A percentile compares a stretch with the other conserved stretches of the same genome.
Conservation (phyloP, 805 yeast genomes). For the Pichia phayaonensis region DNA sequence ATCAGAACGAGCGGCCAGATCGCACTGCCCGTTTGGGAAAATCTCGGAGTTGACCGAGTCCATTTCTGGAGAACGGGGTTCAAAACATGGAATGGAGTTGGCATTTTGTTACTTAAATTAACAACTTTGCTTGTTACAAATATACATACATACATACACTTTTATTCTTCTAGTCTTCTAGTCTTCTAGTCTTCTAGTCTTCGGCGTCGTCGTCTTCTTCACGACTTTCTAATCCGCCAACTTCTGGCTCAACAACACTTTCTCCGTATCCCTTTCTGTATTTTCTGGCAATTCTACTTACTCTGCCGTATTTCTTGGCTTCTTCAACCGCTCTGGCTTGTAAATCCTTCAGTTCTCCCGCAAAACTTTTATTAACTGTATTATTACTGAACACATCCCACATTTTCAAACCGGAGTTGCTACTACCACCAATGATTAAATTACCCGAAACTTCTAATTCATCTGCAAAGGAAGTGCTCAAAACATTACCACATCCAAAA, state of each 20-base stretch:
- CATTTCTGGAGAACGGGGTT: no score
- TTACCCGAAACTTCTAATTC: slow-evolving; percentile 78
- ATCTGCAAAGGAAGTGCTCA: slow-evolving; percentile 74
- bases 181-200: background rate
- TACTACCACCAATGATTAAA: slow-evolving; percentile 78
- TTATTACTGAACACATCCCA: slow-evolving; percentile 88
- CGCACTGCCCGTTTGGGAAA: background rate
- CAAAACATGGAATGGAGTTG: no score
- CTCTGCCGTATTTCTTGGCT: slow-evolving; percentile 47
- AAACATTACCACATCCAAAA: slow-evolving; percentile 89
- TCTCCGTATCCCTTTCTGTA: slow-evolving; percentile 46
- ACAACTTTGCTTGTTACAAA: no score
- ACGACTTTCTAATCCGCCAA: slow-evolving; percentile 55
- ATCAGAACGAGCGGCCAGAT: background rate
- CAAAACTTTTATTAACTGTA: slow-evolving; percentile 66
- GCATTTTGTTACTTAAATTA: no score
- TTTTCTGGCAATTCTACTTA: slow-evolving; percentile 71
- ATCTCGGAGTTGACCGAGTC: background rate
- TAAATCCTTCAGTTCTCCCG: slow-evolving; percentile 44
- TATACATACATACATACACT: no score
- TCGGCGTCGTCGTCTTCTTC: slow-evolving; percentile 40
- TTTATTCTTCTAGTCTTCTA: no score
- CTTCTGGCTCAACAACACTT: slow-evolving; percentile 54
- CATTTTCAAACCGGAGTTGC: slow-evolving; percentile 67
- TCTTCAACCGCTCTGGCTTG: slow-evolving; percentile 52